Evolutionary conservation across 441 rosid genomes (phyloP).

Genomic region (Hypseocharis bilobata): DNA sequence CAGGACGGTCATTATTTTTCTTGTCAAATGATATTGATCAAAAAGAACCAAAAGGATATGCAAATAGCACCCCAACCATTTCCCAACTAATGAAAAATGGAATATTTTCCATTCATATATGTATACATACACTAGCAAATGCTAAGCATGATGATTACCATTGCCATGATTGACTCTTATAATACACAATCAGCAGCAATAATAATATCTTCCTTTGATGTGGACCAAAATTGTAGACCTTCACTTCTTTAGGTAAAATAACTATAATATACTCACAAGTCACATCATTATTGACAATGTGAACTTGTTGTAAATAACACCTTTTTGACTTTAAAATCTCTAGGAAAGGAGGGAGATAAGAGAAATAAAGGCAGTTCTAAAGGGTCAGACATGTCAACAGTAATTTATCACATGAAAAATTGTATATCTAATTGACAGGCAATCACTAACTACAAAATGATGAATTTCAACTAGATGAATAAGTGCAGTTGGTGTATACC

Average conservation of each 20-base stretch:
- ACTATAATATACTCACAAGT: too few species aligned
- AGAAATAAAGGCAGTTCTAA: background rate
- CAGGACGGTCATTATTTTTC: background rate
- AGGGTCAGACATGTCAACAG: background rate
- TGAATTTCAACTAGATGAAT: background rate
- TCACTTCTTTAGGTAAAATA: background rate
- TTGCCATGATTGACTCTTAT: too few species aligned
- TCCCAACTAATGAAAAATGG: too few species aligned
- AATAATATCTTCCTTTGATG: too few species aligned
- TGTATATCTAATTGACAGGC: background rate
- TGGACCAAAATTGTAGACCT: background rate
- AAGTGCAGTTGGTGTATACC: slow-evolving; percentile 33
- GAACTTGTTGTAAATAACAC: too few species aligned
- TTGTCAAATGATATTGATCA: background rate
- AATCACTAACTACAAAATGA: background rate
- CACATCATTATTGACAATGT: background rate
- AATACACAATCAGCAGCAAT: too few species aligned
- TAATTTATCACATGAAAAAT: background rate
- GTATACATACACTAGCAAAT: too few species aligned
- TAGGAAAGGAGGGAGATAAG: background rate
- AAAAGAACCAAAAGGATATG: background rate
- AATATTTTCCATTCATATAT: too few species aligned
- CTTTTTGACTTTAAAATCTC: background rate
- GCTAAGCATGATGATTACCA: too few species aligned
- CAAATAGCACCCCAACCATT: background rate